Evolutionary conservation across 257 asterid genomes (phyloP), one percentile per base, ranked within the genome.

Genomic region (Solanum arcanum): DNA sequence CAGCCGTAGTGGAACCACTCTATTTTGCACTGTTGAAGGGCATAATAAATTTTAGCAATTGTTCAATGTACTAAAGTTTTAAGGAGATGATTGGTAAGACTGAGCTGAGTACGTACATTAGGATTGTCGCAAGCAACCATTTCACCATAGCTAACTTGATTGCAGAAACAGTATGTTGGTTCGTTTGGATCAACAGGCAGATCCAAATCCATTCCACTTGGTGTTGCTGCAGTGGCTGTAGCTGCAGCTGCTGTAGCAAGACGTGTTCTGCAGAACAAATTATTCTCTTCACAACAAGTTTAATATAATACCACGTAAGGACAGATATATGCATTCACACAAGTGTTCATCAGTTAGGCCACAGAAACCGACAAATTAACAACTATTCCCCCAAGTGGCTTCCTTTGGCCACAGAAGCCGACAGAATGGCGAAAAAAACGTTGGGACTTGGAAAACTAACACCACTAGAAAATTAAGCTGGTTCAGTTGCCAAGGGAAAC

Each of bases 91-190:
- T 2, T 20, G 35, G 14, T 5, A 14, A 41, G 74, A 41, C 56
- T 41, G 18, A 9, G 69, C 41, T 49, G 84, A 59, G 49, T 69
- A 89, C 96, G 37, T 93, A 96, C 99, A 76, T 95, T 92, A 85
- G 98, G 97, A 91, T 97, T 93, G 88, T 96, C 99, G 74, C 99
- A 97, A 2, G 99, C 99, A 88, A 97, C 95, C 99, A 97, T 96
- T 96, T 97, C 99, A 27, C 99, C 99, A 23, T 91, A 97, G 94
- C 99, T 97, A 80, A 97, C 99, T 97, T 97, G 99, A 93, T 94
- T 97, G 95, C 99, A 97, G 88, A 93, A 84, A 89, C 99, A 97
- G 83, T 97, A 97, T 12, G 98, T 97, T 14, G 99, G 99, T 88
- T 97, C 99, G 44, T 97, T 97, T 44, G 99, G 99, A 89, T 97